A percentile compares a stretch with the other conserved stretches of the same genome.
Conservation (phyloP, 495 filamentous ascomycete genomes). For the Rhypophila decipiens region DNA sequence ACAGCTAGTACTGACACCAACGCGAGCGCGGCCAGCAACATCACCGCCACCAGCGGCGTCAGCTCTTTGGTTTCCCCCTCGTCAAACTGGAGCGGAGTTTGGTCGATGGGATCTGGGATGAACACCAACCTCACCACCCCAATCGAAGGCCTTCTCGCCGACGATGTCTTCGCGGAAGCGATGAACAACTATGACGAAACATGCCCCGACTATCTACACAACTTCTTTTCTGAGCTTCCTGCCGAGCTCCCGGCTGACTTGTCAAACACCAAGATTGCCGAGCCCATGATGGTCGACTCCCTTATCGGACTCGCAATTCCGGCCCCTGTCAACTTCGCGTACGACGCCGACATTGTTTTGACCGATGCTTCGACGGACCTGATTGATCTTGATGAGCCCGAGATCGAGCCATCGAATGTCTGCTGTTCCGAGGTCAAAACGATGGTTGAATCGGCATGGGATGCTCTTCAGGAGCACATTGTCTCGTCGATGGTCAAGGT, state of each 20-base stretch:
- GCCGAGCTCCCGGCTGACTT: conserved; percentile 18
- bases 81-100: conserved; percentile 28
- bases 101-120: conserved; percentile 25
- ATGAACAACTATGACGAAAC: conserved; percentile 6
- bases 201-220: conserved; percentile 12
- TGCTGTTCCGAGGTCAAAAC: conserved; percentile 31
- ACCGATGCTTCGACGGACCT: conserved; percentile 13
- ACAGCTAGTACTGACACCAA: conserved; percentile 27
- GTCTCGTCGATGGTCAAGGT: conserved; percentile 31
- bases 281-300: conserved; percentile 17
- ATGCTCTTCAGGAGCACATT: conserved; percentile 36
- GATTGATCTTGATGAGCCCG: conserved; percentile 7
- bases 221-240: conserved; percentile 32
- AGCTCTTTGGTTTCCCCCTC: conserved; percentile 30
- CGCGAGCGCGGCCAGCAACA: conserved; percentile 14
- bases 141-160: conserved; percentile 15
- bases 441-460: conserved; percentile 36
- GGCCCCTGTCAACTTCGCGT: conserved; percentile 15
- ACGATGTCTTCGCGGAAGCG: conserved; percentile 17
- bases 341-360: conserved; percentile 26
- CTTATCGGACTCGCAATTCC: conserved; percentile 24
- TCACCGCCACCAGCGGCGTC: conserved; percentile 20
- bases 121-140: conserved; percentile 28
- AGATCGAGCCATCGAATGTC: conserved; percentile 10
- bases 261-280: conserved; percentile 4